phyloP scores from a whole-genome alignment of 805 yeast species.

The Saturnispora saitoi region DNA sequence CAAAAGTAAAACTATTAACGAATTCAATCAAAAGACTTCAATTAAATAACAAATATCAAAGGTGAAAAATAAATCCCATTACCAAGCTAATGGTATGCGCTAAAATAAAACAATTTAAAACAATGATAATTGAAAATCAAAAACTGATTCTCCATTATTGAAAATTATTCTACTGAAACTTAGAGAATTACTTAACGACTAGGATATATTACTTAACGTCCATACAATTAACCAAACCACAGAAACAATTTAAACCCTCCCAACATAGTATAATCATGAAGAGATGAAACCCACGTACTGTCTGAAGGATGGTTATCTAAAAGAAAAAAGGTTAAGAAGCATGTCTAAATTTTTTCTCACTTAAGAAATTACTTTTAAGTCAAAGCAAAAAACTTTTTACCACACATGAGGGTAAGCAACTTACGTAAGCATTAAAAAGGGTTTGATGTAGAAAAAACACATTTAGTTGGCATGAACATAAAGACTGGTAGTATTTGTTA shows the following conservation, averaged over 20 bases:
- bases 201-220: neutral
- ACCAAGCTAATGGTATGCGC: neutral
- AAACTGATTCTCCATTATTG: conserved; percentile 1
- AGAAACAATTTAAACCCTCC: conserved; percentile 3
- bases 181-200: conserved; percentile 6
- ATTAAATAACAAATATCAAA: neutral
- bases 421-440: neutral
- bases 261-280: neutral
- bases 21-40: neutral
- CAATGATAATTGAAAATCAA: conserved; percentile 2
- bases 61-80: conserved; percentile 6
- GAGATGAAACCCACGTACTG: conserved; percentile 26
- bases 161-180: neutral
- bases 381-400: neutral
- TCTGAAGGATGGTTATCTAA: conserved; percentile 28
- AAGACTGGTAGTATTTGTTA: too few species aligned
- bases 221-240: neutral
- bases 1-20: neutral
- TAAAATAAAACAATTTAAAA: neutral
- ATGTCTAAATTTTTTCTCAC: neutral
- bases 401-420: neutral
- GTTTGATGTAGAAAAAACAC: neutral
- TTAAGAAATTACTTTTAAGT: neutral
- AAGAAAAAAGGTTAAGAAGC: neutral
- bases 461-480: too few species aligned